Evolutionary conservation across 257 asterid species (phyloP).

Genomic region (Buddleja alternifolia): DNA sequence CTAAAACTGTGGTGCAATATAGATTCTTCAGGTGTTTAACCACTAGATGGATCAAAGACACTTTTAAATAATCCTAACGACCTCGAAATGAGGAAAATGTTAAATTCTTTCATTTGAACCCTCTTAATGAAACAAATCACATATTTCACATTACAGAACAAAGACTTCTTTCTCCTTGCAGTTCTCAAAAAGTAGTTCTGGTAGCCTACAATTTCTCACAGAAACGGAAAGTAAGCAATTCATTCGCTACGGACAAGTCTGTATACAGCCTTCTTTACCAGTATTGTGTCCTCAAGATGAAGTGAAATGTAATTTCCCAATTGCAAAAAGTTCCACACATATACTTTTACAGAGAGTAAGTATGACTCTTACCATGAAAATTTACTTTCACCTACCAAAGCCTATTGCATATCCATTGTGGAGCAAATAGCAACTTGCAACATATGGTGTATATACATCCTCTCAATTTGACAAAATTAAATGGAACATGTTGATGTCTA

Average conservation of each 20-base stretch:
- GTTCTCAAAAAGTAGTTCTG: conserved; percentile 23
- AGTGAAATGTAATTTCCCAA: conserved; percentile 17
- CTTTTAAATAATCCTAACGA: not conserved
- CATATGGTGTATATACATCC: conserved; percentile 11
- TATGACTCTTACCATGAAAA: conserved; percentile 10
- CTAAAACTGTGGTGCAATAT: conserved; percentile 12
- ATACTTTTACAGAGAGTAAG: not conserved
- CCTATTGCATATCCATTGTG: conserved; percentile 12
- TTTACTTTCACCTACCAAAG: conserved; percentile 17
- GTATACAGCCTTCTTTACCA: not conserved
- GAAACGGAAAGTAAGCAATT: conserved; percentile 16
- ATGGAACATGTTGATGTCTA: not conserved
- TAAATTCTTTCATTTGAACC: conserved; percentile 4
- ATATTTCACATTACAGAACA: not conserved
- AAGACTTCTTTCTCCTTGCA: not conserved
- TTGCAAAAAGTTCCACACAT: conserved; percentile 8
- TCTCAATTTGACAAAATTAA: conserved; percentile 16
- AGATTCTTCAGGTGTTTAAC: not conserved
- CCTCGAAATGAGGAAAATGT: conserved; percentile 1
- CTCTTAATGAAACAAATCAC: conserved; percentile 7
- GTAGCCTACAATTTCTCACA: conserved; percentile 8
- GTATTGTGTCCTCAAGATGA: conserved; percentile 18
- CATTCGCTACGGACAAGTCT: not conserved
- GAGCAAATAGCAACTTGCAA: conserved; percentile 10
- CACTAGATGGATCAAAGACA: not conserved